Percentiles rank a stretch among this genome's conserved stretches.
Evolutionary conservation across 2,329 filamentous ascomycete species (phyloP).

Genomic region (Geosmithia putterillii): DNA sequence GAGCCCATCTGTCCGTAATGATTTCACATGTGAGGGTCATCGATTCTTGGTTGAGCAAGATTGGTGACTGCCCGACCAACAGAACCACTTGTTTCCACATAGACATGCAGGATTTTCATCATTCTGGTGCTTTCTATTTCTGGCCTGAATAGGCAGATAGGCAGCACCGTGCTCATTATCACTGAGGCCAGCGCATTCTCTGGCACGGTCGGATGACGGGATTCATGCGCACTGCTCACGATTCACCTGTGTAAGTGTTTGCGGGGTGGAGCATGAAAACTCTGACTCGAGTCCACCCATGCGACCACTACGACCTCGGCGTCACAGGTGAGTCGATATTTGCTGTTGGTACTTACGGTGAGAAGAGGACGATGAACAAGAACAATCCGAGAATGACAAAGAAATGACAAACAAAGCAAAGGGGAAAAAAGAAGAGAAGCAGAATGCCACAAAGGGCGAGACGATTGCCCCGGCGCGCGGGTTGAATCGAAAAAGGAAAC

Average conservation of each 20-base stretch:
- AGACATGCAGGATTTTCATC: background rate
- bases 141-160: background rate
- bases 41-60: no score
- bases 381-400: background rate
- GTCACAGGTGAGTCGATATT: background rate
- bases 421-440: background rate
- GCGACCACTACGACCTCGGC: background rate
- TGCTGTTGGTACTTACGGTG: background rate
- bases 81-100: no score
- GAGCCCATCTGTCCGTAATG: no score
- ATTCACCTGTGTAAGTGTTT: background rate
- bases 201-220: background rate
- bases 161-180: background rate
- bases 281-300: background rate
- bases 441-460: background rate
- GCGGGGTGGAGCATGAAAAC: background rate
- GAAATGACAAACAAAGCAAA: background rate
- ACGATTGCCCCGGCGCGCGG: no score
- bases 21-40: no score
- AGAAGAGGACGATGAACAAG: background rate
- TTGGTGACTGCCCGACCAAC: no score
- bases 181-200: background rate
- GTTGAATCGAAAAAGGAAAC: constrained; percentile 6
- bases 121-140: background rate
- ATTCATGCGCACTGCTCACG: background rate